A percentile compares a stretch with the other conserved stretches of the same genome.
These are phyloP conservation scores for Aspergillus sp. DNA, from an alignment of 2,329 filamentous ascomycete species.

Conservation along the genomic window DNA sequence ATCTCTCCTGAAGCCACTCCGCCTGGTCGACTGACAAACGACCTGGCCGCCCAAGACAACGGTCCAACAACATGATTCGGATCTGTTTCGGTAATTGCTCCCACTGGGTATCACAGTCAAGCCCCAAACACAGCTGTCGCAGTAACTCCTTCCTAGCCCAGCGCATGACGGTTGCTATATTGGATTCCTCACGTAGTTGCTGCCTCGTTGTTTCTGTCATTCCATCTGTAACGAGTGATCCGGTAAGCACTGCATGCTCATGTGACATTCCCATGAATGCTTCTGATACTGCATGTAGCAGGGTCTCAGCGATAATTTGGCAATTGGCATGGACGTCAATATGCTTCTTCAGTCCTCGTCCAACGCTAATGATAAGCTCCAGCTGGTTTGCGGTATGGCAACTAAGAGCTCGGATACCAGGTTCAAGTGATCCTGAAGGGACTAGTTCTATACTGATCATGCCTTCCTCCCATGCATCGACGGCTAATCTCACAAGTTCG, in stretches of 20 bases:
- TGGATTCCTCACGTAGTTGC: constrained; percentile 28
- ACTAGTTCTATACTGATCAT: constrained; percentile 30
- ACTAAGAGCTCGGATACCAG: constrained; percentile 30
- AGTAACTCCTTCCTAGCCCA: constrained; percentile 43
- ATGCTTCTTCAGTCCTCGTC: constrained; percentile 20
- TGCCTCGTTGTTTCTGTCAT: constrained; percentile 29
- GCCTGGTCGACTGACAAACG: constrained; percentile 35
- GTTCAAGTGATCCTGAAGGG: constrained; percentile 24
- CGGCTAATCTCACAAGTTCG: constrained; percentile 27
- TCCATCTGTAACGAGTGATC: constrained; percentile 26
- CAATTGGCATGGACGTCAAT: constrained; percentile 31
- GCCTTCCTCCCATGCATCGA: constrained; percentile 27
- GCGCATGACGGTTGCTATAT: constrained; percentile 33
- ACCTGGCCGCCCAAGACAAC: constrained; percentile 40
- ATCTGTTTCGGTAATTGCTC: constrained; percentile 43
- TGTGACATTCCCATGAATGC: constrained; percentile 29
- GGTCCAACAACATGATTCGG: constrained; percentile 40
- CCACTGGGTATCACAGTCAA: constrained; percentile 47
- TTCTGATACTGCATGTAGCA: constrained; percentile 33
- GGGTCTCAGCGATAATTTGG: constrained; percentile 32
- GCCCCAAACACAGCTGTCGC: constrained; percentile 42
- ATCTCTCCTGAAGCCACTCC: constrained; percentile 38
- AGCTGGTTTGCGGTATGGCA: constrained; percentile 22
- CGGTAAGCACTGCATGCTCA: constrained; percentile 30
- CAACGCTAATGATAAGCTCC: constrained; percentile 27